Conservation (phyloP, 208 protist species). For the Crithidia thermophila region DNA sequence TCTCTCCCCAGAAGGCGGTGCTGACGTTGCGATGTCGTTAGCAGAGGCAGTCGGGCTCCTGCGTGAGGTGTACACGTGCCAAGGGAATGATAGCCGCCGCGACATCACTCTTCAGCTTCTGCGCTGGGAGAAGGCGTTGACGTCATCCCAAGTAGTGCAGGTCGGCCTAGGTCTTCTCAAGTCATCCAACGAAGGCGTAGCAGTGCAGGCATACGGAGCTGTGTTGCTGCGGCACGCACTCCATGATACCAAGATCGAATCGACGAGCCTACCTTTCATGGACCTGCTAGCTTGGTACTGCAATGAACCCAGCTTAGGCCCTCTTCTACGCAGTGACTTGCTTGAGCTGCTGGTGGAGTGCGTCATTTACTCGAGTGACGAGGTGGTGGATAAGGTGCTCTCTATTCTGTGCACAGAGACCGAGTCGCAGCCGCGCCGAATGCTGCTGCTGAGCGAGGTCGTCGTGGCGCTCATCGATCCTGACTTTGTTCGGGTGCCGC, state of each 20-base stretch:
- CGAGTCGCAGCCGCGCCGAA: conserved; percentile 31
- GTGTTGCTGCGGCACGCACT: conserved; percentile 71
- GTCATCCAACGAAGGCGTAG: conserved; percentile 37
- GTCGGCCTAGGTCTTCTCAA: conserved; percentile 67
- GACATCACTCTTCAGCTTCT: conserved; percentile 44
- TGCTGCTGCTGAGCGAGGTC: conserved; percentile 57
- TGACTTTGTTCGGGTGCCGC: conserved; percentile 59
- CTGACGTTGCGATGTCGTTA: conserved; percentile 19
- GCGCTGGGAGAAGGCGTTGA: conserved; percentile 58
- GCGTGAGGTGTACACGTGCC: conserved; percentile 41
- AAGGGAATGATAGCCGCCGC: conserved; percentile 48
- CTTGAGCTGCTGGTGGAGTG: conserved; percentile 71
- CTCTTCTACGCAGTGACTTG: conserved; percentile 53
- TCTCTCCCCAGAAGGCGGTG: background rate
- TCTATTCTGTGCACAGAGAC: conserved; percentile 8
- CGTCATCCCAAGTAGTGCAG: conserved; percentile 26
- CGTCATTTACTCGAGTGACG: conserved; percentile 43
- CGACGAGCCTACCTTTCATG: conserved; percentile 48
- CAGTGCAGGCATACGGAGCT: conserved; percentile 81
- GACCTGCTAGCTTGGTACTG: conserved; percentile 78
- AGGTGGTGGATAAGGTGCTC: conserved; percentile 21
- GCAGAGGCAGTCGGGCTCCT: conserved; percentile 42
- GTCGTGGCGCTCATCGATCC: conserved; percentile 44
- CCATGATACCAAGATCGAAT: conserved; percentile 23
- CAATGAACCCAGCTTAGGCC: conserved; percentile 51